Evolutionary conservation across 164 flowering plant genomes (phyloP), one percentile per base, ranked within the genome.

Genomic region (Magnolia officinalis): DNA sequence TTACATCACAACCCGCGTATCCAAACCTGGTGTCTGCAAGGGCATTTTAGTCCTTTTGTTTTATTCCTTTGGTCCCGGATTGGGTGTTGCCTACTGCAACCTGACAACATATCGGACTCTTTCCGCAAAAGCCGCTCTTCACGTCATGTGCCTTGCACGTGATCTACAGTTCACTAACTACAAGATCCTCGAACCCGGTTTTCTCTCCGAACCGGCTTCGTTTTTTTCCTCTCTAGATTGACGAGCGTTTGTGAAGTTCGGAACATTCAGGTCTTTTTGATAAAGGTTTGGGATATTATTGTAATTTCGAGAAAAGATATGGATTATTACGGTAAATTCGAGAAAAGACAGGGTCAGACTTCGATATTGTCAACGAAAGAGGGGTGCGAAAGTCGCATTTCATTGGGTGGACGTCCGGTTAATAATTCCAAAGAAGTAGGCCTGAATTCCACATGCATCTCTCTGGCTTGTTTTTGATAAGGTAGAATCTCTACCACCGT

Each of bases 271-370:
- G n/a, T 63, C 65, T 63, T 63, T 63, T 63, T 19, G 65, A 18
- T 3, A 4, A 37, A 4, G 45, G 45, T 5, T 37, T 37, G 45
- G 23, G 65, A 18, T 63, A 5, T 18, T 14, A 20, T 2, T 61
- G 21, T 61, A 5, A 20, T 61, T 14, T 61, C 65, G 65, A 20
- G 20, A 61, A 19, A 2, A 20, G 24, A 64, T 7, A 20, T 2
- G 23, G 67, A 21, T 64, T 8, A 64, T 18, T 64, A 20, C 61
- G 61, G 2, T 14, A 16, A 11, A 55, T 55, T 64, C 29, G 67
- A 64, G 67, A 64, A 64, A 64, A 20, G 24, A 64, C 67, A 64
- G 67, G 67, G 67, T 20, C 21, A 21, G 67, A 64, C 21, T 64
- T 64, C 67, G 67, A 59, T 59, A 19, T 13, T 19, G 63, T 59